phyloP scores from a whole-genome alignment of 192 early-diverging fungal genomes.

The Allomyces javanicus region DNA sequence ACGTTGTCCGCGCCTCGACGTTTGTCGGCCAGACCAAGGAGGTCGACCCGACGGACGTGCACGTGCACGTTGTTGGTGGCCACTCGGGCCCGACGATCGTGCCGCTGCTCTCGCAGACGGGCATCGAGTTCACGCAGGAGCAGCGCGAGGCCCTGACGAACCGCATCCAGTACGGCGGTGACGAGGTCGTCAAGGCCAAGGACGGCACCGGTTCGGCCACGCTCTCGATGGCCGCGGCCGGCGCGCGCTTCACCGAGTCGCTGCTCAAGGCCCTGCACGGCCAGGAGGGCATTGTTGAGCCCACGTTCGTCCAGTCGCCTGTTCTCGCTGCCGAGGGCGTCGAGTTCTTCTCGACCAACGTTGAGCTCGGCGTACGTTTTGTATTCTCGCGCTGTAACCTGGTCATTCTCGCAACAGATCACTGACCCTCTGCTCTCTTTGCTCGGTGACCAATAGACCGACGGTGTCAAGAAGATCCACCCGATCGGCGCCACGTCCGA shows the following conservation, averaged over 20 bases:
- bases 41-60: constrained; percentile 42
- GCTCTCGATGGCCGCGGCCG: constrained; percentile 71
- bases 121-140: constrained; percentile 49
- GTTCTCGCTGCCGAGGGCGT: constrained; percentile 36
- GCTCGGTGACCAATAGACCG: not conserved
- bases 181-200: constrained; percentile 98
- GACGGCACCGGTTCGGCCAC: constrained; percentile 78
- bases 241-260: constrained; percentile 70
- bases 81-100: constrained; percentile 93
- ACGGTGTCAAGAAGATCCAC: constrained; percentile 73
- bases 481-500: constrained; percentile 47
- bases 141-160: constrained; percentile 71
- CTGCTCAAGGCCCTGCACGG: constrained; percentile 64
- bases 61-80: constrained; percentile 73
- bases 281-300: constrained; percentile 70
- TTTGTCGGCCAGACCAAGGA: constrained; percentile 67
- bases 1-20: constrained; percentile 80
- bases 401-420: too few species aligned
- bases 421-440: too few species aligned
- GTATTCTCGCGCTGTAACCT: too few species aligned
- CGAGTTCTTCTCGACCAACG: constrained; percentile 50
- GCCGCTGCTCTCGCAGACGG: constrained; percentile 61
- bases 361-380: constrained; percentile 32
- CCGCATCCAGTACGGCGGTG: constrained; percentile 94
- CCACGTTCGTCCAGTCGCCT: constrained; percentile 57